phyloP scores from a whole-genome alignment of 352 stramenopile species.

The Phytopythium montanum region DNA sequence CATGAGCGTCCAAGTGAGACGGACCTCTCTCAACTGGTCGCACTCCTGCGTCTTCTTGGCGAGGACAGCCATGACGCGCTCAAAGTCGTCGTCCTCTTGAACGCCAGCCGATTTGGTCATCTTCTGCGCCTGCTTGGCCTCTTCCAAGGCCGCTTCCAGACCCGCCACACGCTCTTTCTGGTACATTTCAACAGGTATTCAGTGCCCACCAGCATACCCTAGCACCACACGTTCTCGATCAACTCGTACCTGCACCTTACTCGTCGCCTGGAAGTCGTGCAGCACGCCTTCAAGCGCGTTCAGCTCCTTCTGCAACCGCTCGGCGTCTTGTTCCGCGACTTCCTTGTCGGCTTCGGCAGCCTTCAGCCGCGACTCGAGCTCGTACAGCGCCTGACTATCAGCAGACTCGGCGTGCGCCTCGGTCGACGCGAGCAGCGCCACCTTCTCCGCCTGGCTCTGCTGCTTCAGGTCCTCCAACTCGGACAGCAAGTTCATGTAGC shows the following conservation, averaged over 20 bases:
- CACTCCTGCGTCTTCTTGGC: constrained; percentile 64
- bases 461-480: constrained; percentile 49
- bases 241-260: constrained; percentile 37
- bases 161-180: constrained; percentile 40
- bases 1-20: constrained; percentile 14
- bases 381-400: constrained; percentile 55
- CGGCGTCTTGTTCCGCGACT: constrained; percentile 54
- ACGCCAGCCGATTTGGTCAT: background rate
- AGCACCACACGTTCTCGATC: background rate
- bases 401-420: constrained; percentile 47
- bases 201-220: background rate
- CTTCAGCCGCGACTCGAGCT: constrained; percentile 50
- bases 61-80: constrained; percentile 48
- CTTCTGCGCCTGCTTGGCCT: constrained; percentile 11
- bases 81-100: constrained; percentile 35
- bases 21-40: constrained; percentile 65
- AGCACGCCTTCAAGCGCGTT: constrained; percentile 58
- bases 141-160: constrained; percentile 45
- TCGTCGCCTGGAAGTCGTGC: constrained; percentile 58
- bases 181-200: constrained; percentile 9
- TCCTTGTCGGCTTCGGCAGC: constrained; percentile 59
- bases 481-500: constrained; percentile 48
- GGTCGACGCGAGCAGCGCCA: constrained; percentile 33
- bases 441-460: constrained; percentile 47
- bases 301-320: constrained; percentile 46